Evolutionary conservation across 1,284 basidiomycete species (phyloP), one percentile per base, ranked within the genome.

Genomic region (Rhodotorula sp.): DNA sequence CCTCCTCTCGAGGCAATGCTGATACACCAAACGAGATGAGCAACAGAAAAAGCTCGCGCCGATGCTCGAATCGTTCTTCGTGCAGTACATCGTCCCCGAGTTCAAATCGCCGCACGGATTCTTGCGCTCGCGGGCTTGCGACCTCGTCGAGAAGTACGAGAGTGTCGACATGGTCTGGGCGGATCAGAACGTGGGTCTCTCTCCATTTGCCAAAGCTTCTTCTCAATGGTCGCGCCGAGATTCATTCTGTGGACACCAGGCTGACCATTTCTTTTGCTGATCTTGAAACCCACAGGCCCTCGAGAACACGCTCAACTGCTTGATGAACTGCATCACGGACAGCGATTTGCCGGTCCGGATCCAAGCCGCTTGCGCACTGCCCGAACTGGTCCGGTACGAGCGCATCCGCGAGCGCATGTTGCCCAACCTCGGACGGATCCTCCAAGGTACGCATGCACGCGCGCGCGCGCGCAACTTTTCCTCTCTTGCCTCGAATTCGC

Each of bases 351-450:
- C 92, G 0, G 92, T 95, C 16, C 87, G 90, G 48, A 90, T 95
- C 6, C 90, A 92, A 68, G 92, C 91, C 21, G 90, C 90, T 1
- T 83, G 93, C 73, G 88, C 91, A 1, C 83, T 95, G 72, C 90
- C 91, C 4, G 89, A 91, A 79, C 85, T 95, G 82, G 87, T 93
- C 46, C 83, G 86, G n/a, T 83, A 84, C 77, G 80, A 82, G 60
- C 69, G 76, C 39, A 91, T 95, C 66, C 87, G 87, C 76, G 84
- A 81, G 8, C 88, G 88, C 15, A 88, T 95, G 69, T 86, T 88
- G 12, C 89, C 91, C 23, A 88, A 90, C 79, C 90, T 94, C 51
- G 91, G 89, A 57, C 90, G 92, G 79, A 89, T 96, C 77, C 89
- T 96, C 77, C 91, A 93, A 83, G 89, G 90, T 34, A 34, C 34